Conservation (phyloP, 345 rosid species). For the Dipteronia dyeriana region DNA sequence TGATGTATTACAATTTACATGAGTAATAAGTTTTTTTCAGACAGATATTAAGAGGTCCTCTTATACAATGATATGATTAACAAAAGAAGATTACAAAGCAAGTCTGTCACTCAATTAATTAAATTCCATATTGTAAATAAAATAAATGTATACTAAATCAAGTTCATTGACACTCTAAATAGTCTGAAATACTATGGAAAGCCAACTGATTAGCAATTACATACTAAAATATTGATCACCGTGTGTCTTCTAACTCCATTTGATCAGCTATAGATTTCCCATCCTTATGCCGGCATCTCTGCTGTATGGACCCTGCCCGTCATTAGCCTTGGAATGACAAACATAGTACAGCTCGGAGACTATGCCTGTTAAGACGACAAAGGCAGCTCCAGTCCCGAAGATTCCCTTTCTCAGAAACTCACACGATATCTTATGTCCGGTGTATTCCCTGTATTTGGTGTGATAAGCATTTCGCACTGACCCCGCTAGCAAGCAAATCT, state of each 20-base stretch:
- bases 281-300: constrained; percentile 72
- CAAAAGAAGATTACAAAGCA: background rate
- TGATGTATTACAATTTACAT: too few relatives aligned
- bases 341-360: constrained; percentile 78
- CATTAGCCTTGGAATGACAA: constrained; percentile 60
- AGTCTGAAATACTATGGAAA: background rate
- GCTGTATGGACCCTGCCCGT: constrained; percentile 28
- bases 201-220: constrained; percentile 17
- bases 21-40: too few relatives aligned
- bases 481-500: constrained; percentile 81
- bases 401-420: constrained; percentile 70
- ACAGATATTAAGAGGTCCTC: background rate
- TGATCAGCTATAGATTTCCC: constrained; percentile 55
- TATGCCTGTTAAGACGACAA: constrained; percentile 68
- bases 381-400: constrained; percentile 93
- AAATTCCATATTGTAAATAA: background rate
- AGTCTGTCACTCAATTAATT: constrained; percentile 4
- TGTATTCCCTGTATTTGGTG: constrained; percentile 57
- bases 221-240: background rate
- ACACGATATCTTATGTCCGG: constrained; percentile 48
- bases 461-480: constrained; percentile 85
- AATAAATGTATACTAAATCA: background rate
- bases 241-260: background rate
- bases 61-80: background rate
- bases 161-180: background rate